Evolutionary conservation across 192 early-diverging fungal species (phyloP).

Genomic region (Linnemannia elongata): DNA sequence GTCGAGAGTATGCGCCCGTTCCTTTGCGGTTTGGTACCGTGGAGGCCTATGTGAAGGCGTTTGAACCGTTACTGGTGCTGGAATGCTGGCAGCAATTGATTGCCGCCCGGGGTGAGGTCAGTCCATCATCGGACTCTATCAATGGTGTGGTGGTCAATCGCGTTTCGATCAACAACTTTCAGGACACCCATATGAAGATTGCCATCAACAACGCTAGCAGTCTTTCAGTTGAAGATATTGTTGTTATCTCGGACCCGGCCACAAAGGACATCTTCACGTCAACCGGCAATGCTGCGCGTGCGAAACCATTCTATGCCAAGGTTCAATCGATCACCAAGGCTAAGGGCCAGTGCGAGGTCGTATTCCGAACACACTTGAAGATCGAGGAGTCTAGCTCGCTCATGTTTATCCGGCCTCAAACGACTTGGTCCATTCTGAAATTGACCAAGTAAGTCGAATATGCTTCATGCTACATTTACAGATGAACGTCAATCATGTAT

Average conservation of each 20-base stretch:
- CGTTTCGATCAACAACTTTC: slow-evolving; percentile 80
- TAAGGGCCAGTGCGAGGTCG: slow-evolving; percentile 62
- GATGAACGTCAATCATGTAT: neutral
- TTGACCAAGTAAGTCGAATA: slow-evolving; percentile 56
- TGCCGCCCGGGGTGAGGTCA: slow-evolving; percentile 75
- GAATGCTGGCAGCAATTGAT: slow-evolving; percentile 91
- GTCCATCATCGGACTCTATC: slow-evolving; percentile 62
- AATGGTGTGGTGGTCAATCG: slow-evolving; percentile 62
- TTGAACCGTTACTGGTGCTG: slow-evolving; percentile 87
- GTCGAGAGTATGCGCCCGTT: slow-evolving; percentile 58
- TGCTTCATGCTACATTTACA: neutral
- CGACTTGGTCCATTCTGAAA: slow-evolving; percentile 59
- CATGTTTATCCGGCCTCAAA: slow-evolving; percentile 59
- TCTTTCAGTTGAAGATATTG: slow-evolving; percentile 73
- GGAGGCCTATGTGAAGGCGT: slow-evolving; percentile 70
- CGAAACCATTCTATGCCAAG: slow-evolving; percentile 67
- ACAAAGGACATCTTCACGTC: slow-evolving; percentile 48
- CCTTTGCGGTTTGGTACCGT: slow-evolving; percentile 70
- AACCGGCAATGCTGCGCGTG: slow-evolving; percentile 9
- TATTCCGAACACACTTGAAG: slow-evolving; percentile 61
- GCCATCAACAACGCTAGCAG: slow-evolving; percentile 51
- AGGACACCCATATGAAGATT: slow-evolving; percentile 72
- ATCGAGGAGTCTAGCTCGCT: slow-evolving; percentile 58
- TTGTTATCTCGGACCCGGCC: slow-evolving; percentile 68
- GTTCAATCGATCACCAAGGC: slow-evolving; percentile 60